Evolutionary conservation across 2,329 filamentous ascomycete species (phyloP).

Genomic region (Aspergillus quadricinctus): DNA sequence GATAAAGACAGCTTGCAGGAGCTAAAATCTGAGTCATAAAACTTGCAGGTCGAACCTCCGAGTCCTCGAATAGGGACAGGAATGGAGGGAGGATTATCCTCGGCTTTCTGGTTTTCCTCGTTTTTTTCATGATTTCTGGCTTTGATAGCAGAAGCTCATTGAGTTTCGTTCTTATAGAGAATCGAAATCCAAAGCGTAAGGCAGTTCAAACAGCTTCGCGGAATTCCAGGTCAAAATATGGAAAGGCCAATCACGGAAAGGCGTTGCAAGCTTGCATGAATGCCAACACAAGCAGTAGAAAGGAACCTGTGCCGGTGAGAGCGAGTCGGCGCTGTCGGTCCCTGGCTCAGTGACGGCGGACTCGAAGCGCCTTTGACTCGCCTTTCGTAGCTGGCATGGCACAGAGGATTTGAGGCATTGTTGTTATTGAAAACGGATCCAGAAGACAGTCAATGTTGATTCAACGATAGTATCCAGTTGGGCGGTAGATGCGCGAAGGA

Average conservation of each 20-base stretch:
- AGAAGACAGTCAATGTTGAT: background rate
- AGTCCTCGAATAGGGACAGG: background rate
- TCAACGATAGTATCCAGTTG: constrained; percentile 30
- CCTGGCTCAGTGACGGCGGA: background rate
- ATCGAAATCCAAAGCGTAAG: background rate
- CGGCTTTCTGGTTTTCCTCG: background rate
- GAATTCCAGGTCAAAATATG: background rate
- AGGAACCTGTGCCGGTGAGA: background rate
- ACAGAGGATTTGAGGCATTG: background rate
- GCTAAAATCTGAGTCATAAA: background rate
- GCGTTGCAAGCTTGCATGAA: background rate
- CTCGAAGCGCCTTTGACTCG: background rate
- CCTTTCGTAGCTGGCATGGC: background rate
- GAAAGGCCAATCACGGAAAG: background rate
- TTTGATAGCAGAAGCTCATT: background rate
- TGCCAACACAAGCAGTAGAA: too few relatives aligned
- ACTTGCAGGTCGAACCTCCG: background rate
- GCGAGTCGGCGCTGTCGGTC: background rate
- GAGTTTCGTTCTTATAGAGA: background rate
- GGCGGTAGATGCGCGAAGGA: constrained; percentile 25
- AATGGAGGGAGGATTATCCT: background rate
- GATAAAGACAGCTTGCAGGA: background rate
- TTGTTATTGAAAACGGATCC: background rate
- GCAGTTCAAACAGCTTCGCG: background rate
- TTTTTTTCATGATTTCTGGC: background rate